Conservation (phyloP, 768 basidiomycete species). For the Xerocomus spinulosus region DNA sequence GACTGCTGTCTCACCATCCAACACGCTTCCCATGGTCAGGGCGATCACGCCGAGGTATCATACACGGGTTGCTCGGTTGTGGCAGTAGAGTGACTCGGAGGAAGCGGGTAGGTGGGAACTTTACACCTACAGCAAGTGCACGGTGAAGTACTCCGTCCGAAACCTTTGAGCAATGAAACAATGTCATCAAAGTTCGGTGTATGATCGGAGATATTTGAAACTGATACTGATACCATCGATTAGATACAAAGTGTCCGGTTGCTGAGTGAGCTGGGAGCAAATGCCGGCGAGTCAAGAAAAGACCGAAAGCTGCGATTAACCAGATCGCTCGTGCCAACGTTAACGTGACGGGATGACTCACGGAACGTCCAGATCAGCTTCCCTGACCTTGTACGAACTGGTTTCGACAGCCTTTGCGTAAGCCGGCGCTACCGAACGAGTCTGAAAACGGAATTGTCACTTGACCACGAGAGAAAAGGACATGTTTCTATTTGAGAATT, state of each 20-base stretch:
- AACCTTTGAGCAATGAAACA: not conserved
- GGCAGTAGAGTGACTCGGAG: conserved; percentile 7
- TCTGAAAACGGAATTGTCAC: too few relatives aligned
- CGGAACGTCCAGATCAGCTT: not conserved
- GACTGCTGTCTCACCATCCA: not conserved
- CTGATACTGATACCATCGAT: conserved; percentile 9
- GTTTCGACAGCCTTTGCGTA: not conserved
- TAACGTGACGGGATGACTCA: not conserved
- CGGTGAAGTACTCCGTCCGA: not conserved
- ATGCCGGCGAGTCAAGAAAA: not conserved
- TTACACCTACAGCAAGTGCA: not conserved
- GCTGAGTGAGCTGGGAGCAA: not conserved
- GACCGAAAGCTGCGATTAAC: not conserved
- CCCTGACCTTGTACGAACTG: not conserved
- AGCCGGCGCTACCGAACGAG: too few relatives aligned
- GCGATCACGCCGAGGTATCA: not conserved
- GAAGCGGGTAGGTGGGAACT: not conserved
- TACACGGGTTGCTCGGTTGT: not conserved
- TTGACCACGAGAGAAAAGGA: too few relatives aligned
- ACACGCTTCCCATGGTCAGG: conserved; percentile 17
- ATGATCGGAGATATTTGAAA: conserved; percentile 10
- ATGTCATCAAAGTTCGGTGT: conserved; percentile 1
- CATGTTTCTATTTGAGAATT: too few relatives aligned
- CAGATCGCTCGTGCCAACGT: not conserved
- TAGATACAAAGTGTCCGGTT: not conserved